Evolutionary conservation across 1,284 basidiomycete species (phyloP), one percentile per base, ranked within the genome.

Genomic region (Ustilago hordei): DNA sequence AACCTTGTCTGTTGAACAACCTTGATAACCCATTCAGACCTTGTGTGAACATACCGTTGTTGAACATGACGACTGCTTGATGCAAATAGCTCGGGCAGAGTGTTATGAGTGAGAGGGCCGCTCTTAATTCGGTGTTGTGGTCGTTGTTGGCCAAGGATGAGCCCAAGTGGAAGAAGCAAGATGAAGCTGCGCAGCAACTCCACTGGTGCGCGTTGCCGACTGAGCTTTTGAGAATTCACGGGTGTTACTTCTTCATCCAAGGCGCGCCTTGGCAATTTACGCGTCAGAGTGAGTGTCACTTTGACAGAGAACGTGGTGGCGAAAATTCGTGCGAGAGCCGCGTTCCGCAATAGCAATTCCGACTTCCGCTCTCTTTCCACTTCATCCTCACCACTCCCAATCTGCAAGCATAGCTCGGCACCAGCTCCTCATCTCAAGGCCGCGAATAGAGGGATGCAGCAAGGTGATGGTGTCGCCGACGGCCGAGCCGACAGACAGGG

Each of bases 261-360:
- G 38, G 19, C 39, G 36, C 35, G 57, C 60, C 12, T 28, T 28
- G 32, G 47, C 60, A 72, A 66, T 73, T 68, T 67, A 73, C 70
- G 70, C 70, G 70, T 72, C 64, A 60, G 55, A 31, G 13, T 11
- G 55, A 45, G 57, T 72, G 70, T 72, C 60, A 67, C 64, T 67
- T 72, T 17, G 15, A 19, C 38, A 13, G 8, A 31, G n/a, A 39
- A 12, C 39, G 50, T 43, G 52, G 52, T 35, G n/a, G 31, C 8
- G 28, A 55, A 31, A 50, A 62, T 65, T 63, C 69, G 69, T 64
- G 63, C 69, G 69, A 54, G 53, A 66, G 23, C 54, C 28, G 13
- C 41, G 36, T 31, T 28, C 55, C 19, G 31, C 55, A 56, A 15
- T 43, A 7, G 7, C 19, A 6, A 19, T 8, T 38, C 43, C 43